These are phyloP conservation scores for Gracilariopsis chorda DNA, from an alignment of 23 red algal species.

Conservation along the genomic window DNA sequence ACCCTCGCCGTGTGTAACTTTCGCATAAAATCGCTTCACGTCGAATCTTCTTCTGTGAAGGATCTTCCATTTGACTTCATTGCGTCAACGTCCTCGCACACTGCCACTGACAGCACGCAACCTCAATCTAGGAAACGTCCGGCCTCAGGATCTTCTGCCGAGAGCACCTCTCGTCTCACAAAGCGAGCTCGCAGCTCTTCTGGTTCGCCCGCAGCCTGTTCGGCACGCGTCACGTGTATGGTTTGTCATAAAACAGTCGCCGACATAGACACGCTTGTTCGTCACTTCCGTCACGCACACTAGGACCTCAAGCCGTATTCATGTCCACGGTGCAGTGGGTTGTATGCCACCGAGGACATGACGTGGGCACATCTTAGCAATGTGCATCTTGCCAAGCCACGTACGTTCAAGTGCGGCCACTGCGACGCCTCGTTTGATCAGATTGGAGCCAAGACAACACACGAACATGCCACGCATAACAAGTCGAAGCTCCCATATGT, in stretches of 20 bases:
- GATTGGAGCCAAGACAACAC: too few relatives aligned
- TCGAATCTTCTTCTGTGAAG: background rate
- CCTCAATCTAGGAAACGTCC: background rate
- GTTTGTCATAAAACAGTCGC: background rate
- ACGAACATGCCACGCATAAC: too few relatives aligned
- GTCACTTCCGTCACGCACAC: conserved; percentile 23
- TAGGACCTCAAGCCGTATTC: conserved; percentile 11
- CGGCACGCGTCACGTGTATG: too few relatives aligned
- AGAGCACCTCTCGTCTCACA: background rate
- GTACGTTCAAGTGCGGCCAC: conserved; percentile 31
- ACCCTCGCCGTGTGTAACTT: background rate
- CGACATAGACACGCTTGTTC: background rate
- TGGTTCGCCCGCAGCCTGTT: background rate
- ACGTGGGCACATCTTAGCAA: conserved; percentile 19
- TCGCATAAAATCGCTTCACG: conserved; percentile 34
- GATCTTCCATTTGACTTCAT: conserved; percentile 27
- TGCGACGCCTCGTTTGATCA: too few relatives aligned
- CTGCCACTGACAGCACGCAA: background rate
- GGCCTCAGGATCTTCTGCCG: background rate
- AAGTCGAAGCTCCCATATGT: too few relatives aligned
- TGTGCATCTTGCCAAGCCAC: conserved; percentile 5
- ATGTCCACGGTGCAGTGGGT: conserved; percentile 3
- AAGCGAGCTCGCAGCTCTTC: conserved; percentile 1
- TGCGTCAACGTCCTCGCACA: background rate
- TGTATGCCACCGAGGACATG: conserved; percentile 1